phyloP scores from a whole-genome alignment of 768 basidiomycete species.

The Amanita pseudoporphyria region DNA sequence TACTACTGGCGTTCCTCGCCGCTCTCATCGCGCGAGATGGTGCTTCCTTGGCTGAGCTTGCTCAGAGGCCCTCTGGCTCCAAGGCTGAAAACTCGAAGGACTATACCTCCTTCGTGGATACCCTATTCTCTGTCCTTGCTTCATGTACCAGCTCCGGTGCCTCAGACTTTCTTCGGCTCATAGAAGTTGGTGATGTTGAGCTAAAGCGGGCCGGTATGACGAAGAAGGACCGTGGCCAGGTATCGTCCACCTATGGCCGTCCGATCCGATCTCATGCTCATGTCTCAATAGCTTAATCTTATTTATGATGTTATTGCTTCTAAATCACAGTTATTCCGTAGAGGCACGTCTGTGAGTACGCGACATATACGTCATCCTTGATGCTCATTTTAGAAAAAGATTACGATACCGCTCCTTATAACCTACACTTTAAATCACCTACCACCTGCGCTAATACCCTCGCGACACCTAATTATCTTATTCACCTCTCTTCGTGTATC shows the following conservation, averaged over 20 bases:
- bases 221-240: conserved; percentile 48
- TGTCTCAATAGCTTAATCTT: conserved; percentile 21
- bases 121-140: conserved; percentile 34
- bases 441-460: conserved; percentile 31
- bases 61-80: conserved; percentile 16
- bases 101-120: conserved; percentile 24
- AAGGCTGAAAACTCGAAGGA: conserved; percentile 8
- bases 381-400: conserved; percentile 20
- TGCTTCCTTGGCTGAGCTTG: conserved; percentile 45
- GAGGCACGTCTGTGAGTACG: conserved; percentile 22
- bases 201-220: conserved; percentile 43
- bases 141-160: conserved; percentile 18
- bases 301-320: conserved; percentile 25
- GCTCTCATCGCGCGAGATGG: conserved; percentile 55
- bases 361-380: not conserved
- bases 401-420: conserved; percentile 46
- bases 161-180: conserved; percentile 42
- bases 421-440: conserved; percentile 40
- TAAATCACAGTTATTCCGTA: conserved; percentile 27
- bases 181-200: conserved; percentile 24
- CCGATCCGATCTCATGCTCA: conserved; percentile 1
- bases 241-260: conserved; percentile 22
- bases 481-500: conserved; percentile 21
- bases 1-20: conserved; percentile 50
- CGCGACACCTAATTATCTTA: conserved; percentile 24